Evolutionary conservation across 208 protist genomes (phyloP), one percentile per base, ranked within the genome.

Genomic region (Phytomonas francai): DNA sequence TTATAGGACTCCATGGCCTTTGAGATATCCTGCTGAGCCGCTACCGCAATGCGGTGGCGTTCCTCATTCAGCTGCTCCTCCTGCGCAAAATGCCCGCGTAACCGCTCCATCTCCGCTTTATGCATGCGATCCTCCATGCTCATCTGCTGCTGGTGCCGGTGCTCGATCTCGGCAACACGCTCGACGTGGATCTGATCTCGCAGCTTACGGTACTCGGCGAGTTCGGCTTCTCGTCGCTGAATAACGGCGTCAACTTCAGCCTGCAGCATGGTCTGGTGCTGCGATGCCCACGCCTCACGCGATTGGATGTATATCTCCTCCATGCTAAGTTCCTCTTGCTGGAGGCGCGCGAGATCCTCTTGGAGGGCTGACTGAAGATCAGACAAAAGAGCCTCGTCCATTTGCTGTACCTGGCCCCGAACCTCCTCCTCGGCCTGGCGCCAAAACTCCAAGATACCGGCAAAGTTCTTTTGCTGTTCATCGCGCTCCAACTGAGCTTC

Each of bases 381-480:
- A 22, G 74, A 61, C n/a, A 94, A 58, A 34, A 94, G 65, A 14
- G 75, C 30, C 58, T 94, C 88, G 62, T 94, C 88, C 76, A 92
- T 88, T 64, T 88, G 85, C n/a, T 81, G 73, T n/a, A 87, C 64
- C 2, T 77, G 76, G 19, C 83, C 78, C n/a, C 81, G 74, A 74
- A 88, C 74, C 54, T 87, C 72, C 22, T 79, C 77, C 68, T 91
- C 88, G 19, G 84, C 84, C 25, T 78, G 51, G 30, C 78, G 71
- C 88, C 88, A 94, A 62, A 92, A 90, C 9, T 72, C 77, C 29
- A 94, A 78, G 70, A 85, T 78, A 25, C 92, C 88, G 16, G 73
- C 57, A 68, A 94, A 92, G 63, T 80, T 69, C 30, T 73, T 78
- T 51, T 71, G 42, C 63, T 85, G 81, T 66, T 85, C 85, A 31